phyloP scores from a whole-genome alignment of 148 eudicot species.

The Camellia granthamiana region DNA sequence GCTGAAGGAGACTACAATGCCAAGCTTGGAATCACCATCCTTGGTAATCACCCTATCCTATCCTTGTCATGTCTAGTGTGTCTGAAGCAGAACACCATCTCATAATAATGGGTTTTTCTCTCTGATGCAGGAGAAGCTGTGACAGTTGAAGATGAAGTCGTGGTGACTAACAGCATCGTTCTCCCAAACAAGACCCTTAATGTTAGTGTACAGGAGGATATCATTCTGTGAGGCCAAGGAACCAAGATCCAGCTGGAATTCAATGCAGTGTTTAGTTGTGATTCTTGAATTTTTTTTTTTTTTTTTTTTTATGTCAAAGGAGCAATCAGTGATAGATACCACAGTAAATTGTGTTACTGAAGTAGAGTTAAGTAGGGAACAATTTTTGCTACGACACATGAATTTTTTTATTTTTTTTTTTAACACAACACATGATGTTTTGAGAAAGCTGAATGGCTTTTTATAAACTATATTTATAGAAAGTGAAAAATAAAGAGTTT shows the following conservation, averaged over 20 bases:
- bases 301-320: not conserved
- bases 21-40: conserved; percentile 79
- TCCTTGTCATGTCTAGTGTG: not conserved
- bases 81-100: not conserved
- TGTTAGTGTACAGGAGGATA: conserved; percentile 74
- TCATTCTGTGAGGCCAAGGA: conserved; percentile 41
- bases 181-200: conserved; percentile 77
- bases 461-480: too few species aligned
- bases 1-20: conserved; percentile 74
- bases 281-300: not conserved
- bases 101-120: not conserved
- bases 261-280: not conserved
- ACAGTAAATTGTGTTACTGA: not conserved
- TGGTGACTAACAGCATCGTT: conserved; percentile 71
- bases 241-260: not conserved
- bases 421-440: too few species aligned
- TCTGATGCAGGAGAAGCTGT: conserved; percentile 73
- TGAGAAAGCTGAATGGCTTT: too few species aligned
- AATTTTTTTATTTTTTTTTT: too few species aligned
- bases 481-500: too few species aligned
- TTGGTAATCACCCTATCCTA: conserved; percentile 42
- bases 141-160: conserved; percentile 80
- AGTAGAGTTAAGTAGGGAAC: not conserved
- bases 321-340: not conserved
- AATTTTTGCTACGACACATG: too few species aligned